Conservation (phyloP, 2,329 filamentous ascomycete species). For the Cladosporium sp. region DNA sequence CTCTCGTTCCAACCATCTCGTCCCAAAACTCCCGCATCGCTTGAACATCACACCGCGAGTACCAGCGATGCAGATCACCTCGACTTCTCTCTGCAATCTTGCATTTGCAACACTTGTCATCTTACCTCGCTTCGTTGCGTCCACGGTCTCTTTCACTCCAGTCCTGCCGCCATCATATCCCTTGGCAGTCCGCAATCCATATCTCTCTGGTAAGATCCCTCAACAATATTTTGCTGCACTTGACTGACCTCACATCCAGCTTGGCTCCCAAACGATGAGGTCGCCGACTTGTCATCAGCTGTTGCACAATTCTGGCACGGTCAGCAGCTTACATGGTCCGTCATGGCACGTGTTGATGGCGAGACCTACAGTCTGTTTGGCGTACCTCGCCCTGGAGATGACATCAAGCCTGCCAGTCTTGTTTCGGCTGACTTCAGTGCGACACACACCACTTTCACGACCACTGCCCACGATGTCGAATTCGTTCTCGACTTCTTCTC, state of each 20-base stretch:
- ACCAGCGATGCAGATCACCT: neutral
- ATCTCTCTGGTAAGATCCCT: constrained; percentile 32
- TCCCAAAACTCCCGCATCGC: neutral
- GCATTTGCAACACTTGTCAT: neutral
- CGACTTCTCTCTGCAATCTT: neutral
- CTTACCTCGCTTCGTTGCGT: neutral
- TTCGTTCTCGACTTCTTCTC: constrained; percentile 44
- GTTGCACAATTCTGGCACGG: constrained; percentile 43
- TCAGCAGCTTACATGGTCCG: constrained; percentile 38
- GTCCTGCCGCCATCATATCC: constrained; percentile 41
- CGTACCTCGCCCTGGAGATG: constrained; percentile 26
- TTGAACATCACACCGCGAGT: neutral
- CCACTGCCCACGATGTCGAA: constrained; percentile 33
- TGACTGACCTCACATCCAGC: constrained; percentile 15
- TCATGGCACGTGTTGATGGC: constrained; percentile 40
- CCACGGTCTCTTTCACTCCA: constrained; percentile 20
- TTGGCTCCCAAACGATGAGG: constrained; percentile 41
- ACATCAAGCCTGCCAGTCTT: constrained; percentile 32
- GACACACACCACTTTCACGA: constrained; percentile 39
- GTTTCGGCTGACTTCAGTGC: constrained; percentile 37
- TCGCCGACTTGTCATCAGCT: constrained; percentile 34
- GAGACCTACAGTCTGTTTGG: constrained; percentile 42
- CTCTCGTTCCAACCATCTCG: neutral
- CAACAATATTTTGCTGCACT: neutral
- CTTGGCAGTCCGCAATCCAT: constrained; percentile 41